Percentiles rank a stretch among this genome's conserved stretches.
These are phyloP conservation scores for Lipomyces yamanashiensis DNA, from an alignment of 805 yeast genomes.

Conservation along the genomic window DNA sequence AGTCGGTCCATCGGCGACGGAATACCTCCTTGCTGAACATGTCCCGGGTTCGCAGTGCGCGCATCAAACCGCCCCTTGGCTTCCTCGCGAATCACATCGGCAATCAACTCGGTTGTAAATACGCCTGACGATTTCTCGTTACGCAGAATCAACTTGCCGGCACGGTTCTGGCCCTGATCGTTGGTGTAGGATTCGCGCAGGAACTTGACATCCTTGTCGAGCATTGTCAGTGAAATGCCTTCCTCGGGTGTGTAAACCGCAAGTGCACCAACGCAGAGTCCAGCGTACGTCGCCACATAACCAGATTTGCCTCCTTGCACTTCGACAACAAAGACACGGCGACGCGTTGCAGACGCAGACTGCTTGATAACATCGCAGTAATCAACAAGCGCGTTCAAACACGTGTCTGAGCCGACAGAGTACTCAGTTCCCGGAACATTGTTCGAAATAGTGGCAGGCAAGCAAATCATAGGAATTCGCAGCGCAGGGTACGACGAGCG, in stretches of 20 bases:
- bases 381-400: constrained; percentile 84
- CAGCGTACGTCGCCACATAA: constrained; percentile 83
- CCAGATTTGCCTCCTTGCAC: constrained; percentile 99
- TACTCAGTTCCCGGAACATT: constrained; percentile 99
- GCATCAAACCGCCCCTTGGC: constrained; percentile 80
- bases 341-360: constrained; percentile 91
- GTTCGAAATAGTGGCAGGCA: constrained; percentile 96
- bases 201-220: constrained; percentile 75
- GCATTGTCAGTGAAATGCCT: constrained; percentile 66
- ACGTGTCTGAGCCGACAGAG: constrained; percentile 93
- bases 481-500: constrained; percentile 83
- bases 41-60: constrained; percentile 96
- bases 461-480: constrained; percentile 88
- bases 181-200: constrained; percentile 68
- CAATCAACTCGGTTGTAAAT: constrained; percentile 78
- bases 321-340: constrained; percentile 93
- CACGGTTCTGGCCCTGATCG: constrained; percentile 78
- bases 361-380: constrained; percentile 96
- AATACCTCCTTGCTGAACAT: constrained; percentile 95
- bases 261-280: constrained; percentile 87
- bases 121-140: constrained; percentile 82
- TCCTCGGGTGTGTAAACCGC: constrained; percentile 91
- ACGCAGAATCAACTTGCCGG: constrained; percentile 85
- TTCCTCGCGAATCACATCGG: constrained; percentile 81
- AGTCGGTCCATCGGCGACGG: constrained; percentile 96